Evolutionary conservation across 345 rosid genomes (phyloP), one percentile per base, ranked within the genome.

Genomic region (Eutrema japonicum): DNA sequence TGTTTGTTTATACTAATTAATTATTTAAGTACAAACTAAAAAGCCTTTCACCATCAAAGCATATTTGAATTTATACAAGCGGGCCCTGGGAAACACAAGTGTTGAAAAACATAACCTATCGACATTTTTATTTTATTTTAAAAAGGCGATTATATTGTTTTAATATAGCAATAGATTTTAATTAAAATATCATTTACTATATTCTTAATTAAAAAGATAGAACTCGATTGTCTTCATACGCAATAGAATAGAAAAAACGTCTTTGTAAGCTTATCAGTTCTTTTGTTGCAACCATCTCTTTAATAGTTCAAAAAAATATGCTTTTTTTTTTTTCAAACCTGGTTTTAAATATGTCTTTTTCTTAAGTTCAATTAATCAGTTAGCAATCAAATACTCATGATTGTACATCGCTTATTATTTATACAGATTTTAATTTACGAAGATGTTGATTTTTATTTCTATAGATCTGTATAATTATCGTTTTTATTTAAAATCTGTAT

Each of bases 31-130:
- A 13, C 33, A n/a, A 43, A 55, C 16, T 33, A 8, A 59, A 40
- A 13, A 68, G 29, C 45, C 70, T 61, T 52, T 75, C 74, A 69
- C 70, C 13, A 60, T 75, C 70, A 62, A 53, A 53, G 57, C 74
- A 75, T 75, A 75, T 61, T 59, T 50, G 1, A 75, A 45, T 53
- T 62, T 75, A 58, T 56, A 61, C 70, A 36, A 61, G 79, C 7
- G 70, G 74, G 51, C 18, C 74, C 64, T 55, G 38, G 2, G 37
- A 62, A 53, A 62, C 70, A 75, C 51, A 14, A 46, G 53, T 69
- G 75, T 76, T 76, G 75, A 76, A 76, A 69, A 76, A 38, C 60
- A 54, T 29, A 76, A 62, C 79, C 35, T 36, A 36, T 61, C 43
- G 47, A 35, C n/a, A 37, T 47, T 30, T 30, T 30, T 29, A 1